Evolutionary conservation across 2,329 filamentous ascomycete species (phyloP).

Genomic region (Amauroascus verrucosus): DNA sequence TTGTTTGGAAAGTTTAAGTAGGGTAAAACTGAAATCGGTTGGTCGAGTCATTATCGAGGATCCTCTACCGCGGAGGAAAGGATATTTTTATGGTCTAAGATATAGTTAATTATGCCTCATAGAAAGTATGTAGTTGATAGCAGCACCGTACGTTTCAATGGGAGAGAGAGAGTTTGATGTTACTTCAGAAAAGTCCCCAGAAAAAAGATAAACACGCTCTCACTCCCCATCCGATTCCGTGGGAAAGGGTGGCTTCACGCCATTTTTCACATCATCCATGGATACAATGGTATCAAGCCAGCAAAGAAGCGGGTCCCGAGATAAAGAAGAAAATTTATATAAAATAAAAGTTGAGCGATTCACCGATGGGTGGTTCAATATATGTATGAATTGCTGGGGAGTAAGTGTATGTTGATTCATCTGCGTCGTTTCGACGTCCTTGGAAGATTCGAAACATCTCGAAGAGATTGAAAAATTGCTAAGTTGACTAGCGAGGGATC

Average conservation of each 20-base stretch:
- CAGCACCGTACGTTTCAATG: constrained; percentile 2
- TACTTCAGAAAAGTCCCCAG: no score
- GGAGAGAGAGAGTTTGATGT: no score
- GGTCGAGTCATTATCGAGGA: not conserved
- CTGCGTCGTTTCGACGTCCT: not conserved
- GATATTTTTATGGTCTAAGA: not conserved
- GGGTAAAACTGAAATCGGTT: not conserved
- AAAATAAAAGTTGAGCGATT: not conserved
- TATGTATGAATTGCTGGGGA: not conserved
- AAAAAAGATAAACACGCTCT: not conserved
- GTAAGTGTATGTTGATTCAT: no score
- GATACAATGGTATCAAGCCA: not conserved
- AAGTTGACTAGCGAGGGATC: not conserved
- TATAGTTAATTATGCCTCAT: not conserved
- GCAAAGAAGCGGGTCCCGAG: not conserved
- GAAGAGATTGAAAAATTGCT: no score
- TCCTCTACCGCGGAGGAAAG: not conserved
- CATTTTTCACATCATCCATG: constrained; percentile 2
- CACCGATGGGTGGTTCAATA: not conserved
- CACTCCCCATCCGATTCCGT: not conserved
- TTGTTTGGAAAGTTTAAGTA: no score
- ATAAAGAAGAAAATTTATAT: not conserved
- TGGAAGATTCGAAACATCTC: constrained; percentile 8
- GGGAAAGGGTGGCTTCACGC: constrained; percentile 5
- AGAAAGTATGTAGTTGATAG: no score